These are phyloP conservation scores for Buxus sempervirens DNA, from an alignment of 164 flowering plant genomes.

Conservation along the genomic window DNA sequence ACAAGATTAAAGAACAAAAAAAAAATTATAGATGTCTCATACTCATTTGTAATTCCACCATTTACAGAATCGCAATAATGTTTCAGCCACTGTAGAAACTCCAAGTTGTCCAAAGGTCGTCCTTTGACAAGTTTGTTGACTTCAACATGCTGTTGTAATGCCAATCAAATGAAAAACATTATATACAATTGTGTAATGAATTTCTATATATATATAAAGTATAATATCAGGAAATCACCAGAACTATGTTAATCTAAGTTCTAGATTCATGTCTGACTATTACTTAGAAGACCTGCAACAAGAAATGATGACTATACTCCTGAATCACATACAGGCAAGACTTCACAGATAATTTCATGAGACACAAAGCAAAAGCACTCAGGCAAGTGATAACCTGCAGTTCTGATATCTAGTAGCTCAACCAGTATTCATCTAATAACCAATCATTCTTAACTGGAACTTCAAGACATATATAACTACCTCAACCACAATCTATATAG, in stretches of 20 bases:
- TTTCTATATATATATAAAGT: no score
- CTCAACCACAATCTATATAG: neutral
- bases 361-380: no score
- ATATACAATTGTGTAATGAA: neutral
- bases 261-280: neutral
- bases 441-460: neutral
- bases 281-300: neutral
- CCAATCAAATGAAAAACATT: neutral
- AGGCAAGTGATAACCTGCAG: neutral
- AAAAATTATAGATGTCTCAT: slow-evolving; percentile 20
- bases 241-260: neutral
- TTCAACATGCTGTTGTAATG: slow-evolving; percentile 66
- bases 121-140: slow-evolving; percentile 88
- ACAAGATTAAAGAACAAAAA: neutral
- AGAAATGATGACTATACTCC: neutral
- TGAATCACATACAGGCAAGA: neutral
- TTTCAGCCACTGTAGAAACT: slow-evolving; percentile 93
- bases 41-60: slow-evolving; percentile 94
- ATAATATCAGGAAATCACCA: neutral
- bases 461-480: neutral
- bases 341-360: no score
- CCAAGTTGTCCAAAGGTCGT: slow-evolving; percentile 90
- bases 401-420: neutral
- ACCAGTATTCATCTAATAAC: neutral
- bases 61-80: slow-evolving; percentile 87